Evolutionary conservation across 1,284 basidiomycete genomes (phyloP).

Genomic region (Laetiporus sulphureus): DNA sequence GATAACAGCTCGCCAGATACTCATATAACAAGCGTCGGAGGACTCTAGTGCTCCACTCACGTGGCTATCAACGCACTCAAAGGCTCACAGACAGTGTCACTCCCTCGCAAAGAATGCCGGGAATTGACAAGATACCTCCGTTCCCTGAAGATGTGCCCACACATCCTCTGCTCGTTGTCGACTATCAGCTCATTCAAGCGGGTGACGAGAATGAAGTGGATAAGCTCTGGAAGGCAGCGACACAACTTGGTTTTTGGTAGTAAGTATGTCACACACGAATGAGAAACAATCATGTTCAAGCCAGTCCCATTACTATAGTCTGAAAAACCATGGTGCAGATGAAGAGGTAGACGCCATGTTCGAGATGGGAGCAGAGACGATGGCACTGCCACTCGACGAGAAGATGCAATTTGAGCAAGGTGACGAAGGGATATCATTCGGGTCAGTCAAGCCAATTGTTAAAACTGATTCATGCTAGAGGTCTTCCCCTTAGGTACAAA

Average conservation of each 20-base stretch:
- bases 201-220: slow-evolving; percentile 23
- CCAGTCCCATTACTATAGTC: slow-evolving; percentile 24
- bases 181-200: slow-evolving; percentile 24
- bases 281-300: background rate
- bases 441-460: slow-evolving; percentile 27
- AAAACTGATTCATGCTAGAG: background rate
- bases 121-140: slow-evolving; percentile 13
- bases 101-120: too few species aligned
- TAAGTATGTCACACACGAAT: slow-evolving; percentile 12
- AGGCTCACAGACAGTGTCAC: too few species aligned
- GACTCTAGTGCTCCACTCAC: too few species aligned
- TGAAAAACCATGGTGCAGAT: slow-evolving; percentile 52
- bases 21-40: too few species aligned
- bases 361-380: slow-evolving; percentile 44
- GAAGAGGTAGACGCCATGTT: slow-evolving; percentile 48
- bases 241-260: slow-evolving; percentile 30
- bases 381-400: slow-evolving; percentile 52
- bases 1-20: too few species aligned
- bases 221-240: slow-evolving; percentile 26
- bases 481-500: slow-evolving; percentile 42
- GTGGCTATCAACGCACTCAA: too few species aligned
- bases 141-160: slow-evolving; percentile 31
- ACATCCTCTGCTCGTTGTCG: slow-evolving; percentile 30
- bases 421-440: slow-evolving; percentile 49
- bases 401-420: slow-evolving; percentile 60